These are phyloP conservation scores for Polytrichum formosum DNA, from an alignment of 225 moss, liverwort and hornwort genomes.

Conservation along the genomic window DNA sequence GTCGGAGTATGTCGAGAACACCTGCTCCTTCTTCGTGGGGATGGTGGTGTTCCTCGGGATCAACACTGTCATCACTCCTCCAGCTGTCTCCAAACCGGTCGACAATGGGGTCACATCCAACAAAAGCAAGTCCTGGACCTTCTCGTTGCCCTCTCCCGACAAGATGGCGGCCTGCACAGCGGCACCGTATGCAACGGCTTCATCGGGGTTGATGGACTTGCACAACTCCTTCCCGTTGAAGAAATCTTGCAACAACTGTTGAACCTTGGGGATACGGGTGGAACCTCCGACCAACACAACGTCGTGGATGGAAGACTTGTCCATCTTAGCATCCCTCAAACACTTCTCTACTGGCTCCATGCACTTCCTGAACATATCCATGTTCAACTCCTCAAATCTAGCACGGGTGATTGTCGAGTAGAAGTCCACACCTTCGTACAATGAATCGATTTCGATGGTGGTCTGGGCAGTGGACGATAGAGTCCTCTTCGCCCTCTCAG, in stretches of 20 bases:
- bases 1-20: conserved; percentile 37
- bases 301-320: conserved; percentile 21
- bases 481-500: conserved; percentile 8
- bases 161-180: conserved; percentile 5
- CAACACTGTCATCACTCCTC: conserved; percentile 42
- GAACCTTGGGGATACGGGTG: conserved; percentile 2
- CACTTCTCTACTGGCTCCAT: conserved; percentile 25
- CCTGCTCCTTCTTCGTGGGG: conserved; percentile 23
- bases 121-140: conserved; percentile 2
- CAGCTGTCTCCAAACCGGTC: conserved; percentile 15
- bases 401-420: conserved; percentile 23
- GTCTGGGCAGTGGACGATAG: conserved; percentile 18
- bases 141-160: conserved; percentile 25
- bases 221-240: conserved; percentile 23
- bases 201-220: conserved; percentile 5
- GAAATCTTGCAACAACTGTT: conserved; percentile 13
- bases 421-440: conserved; percentile 16
- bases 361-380: conserved; percentile 27
- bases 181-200: conserved; percentile 1
- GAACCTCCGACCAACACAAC: conserved; percentile 5
- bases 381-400: conserved; percentile 23
- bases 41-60: conserved; percentile 37
- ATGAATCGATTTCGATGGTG: conserved; percentile 22
- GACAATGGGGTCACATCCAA: conserved; percentile 18
- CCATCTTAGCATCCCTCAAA: conserved; percentile 18